These are phyloP conservation scores for Ophiocordyceps polyrhachis-furcata DNA, from an alignment of 2,329 filamentous ascomycete genomes.

Conservation along the genomic window DNA sequence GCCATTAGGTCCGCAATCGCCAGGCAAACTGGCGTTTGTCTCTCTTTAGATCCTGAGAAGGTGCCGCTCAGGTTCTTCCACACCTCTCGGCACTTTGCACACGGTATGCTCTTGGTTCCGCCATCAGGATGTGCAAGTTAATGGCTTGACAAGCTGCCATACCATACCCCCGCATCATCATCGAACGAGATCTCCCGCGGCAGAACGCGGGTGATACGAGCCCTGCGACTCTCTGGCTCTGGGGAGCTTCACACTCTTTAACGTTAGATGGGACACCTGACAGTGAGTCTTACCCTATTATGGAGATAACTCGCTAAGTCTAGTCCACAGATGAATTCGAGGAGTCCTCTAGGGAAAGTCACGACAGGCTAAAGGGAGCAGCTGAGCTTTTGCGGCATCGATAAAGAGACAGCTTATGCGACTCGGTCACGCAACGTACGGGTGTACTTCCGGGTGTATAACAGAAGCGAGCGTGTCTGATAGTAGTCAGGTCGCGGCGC, in stretches of 20 bases:
- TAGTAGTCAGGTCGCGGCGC: too few relatives aligned
- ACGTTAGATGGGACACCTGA: conserved; percentile 6
- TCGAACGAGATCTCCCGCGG: conserved; percentile 4
- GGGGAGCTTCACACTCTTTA: conserved; percentile 6
- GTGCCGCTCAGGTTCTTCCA: too few relatives aligned
- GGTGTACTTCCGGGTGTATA: too few relatives aligned
- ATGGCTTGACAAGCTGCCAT: neutral
- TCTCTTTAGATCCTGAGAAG: too few relatives aligned
- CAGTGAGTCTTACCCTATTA: conserved; percentile 1
- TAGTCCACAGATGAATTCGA: conserved; percentile 2
- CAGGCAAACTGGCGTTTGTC: too few relatives aligned
- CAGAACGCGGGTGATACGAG: conserved; percentile 2
- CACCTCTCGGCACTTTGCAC: too few relatives aligned
- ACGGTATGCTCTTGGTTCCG: too few relatives aligned
- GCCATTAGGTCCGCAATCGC: too few relatives aligned
- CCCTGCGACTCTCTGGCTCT: conserved; percentile 6
- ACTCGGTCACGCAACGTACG: too few relatives aligned
- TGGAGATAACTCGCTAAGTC: too few relatives aligned
- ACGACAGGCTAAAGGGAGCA: conserved; percentile 2
- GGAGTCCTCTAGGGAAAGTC: conserved; percentile 2
- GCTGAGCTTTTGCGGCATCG: conserved; percentile 2
- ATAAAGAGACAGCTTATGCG: neutral
- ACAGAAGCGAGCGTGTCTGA: too few relatives aligned
- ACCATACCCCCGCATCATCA: conserved; percentile 4
- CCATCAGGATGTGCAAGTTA: neutral